Base-by-base conservation (phyloP, 495 filamentous ascomycete genomes). In the Penicillium bialowiezense region DNA sequence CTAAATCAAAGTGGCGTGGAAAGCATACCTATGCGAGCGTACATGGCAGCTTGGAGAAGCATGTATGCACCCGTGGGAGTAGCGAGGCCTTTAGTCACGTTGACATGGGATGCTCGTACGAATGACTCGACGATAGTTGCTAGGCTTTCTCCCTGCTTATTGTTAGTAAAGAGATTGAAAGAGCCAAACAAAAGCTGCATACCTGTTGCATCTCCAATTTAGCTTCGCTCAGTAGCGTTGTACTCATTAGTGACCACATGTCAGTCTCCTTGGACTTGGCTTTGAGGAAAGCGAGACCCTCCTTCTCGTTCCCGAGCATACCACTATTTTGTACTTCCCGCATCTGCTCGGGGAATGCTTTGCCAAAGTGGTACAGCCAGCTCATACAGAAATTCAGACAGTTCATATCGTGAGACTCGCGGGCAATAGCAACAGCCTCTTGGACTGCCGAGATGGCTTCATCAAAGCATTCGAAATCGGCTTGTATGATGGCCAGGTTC, bases 321-420 rank as follows among this genome's bases (percentile, higher is more conserved):
- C 83, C 87, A 50, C 77, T 82, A 33, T 86, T 83, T 32, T 86
- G 82, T 1, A 87, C 73, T 35, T 85, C 80, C 23, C 77, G 79
- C 56, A 92, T 83, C 36, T 91, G 77, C 38, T 82, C 76, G 0
- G 91, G 90, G 62, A 95, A 90, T 0, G 88, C 82, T 59, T 90
- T 87, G 23, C 86, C 85, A 56, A 98, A 92, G 63, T 97, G 91
- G 64, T 95, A 93, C n/a, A 97, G 76, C 95, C 93, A 98, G 63
- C 89, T 95, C 54, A 97, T 80, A 36, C 89, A 89, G 69, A 96
- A 97, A 66, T 96, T 97, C 31, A 98, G 74, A 62, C 95, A 97
- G 7, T 79, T 83, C 77, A 88, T 88, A 56, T 98, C 93, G 49
- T 90, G 84, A 55, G 93, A 93, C 66, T 97, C 93, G 46, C 92